phyloP scores from a whole-genome alignment of 2,329 filamentous ascomycete genomes.

The Xylaria sp. region DNA sequence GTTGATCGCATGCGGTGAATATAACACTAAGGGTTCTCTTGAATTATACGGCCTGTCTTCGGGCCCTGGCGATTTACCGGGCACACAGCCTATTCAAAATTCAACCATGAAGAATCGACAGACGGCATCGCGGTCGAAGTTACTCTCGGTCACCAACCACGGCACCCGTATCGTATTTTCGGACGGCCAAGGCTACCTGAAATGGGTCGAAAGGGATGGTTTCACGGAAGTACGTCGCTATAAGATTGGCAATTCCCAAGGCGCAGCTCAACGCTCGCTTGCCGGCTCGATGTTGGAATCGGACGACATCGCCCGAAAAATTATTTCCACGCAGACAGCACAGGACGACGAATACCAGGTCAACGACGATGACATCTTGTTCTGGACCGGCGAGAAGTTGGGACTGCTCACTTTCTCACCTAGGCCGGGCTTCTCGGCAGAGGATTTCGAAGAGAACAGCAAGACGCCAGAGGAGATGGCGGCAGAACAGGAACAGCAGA shows the following conservation, averaged over 20 bases:
- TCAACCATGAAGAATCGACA: slow-evolving; percentile 76
- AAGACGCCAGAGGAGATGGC: slow-evolving; percentile 50
- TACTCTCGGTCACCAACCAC: slow-evolving; percentile 80
- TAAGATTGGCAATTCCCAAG: slow-evolving; percentile 59
- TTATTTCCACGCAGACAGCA: slow-evolving; percentile 63
- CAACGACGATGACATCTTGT: slow-evolving; percentile 70
- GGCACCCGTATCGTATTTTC: slow-evolving; percentile 81
- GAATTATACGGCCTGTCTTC: slow-evolving; percentile 76
- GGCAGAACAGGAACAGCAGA: slow-evolving; percentile 58
- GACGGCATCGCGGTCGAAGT: slow-evolving; percentile 76
- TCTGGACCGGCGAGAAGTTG: slow-evolving; percentile 88
- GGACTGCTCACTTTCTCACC: slow-evolving; percentile 70
- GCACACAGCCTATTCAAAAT: slow-evolving; percentile 43
- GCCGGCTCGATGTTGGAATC: slow-evolving; percentile 56
- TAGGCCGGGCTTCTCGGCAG: slow-evolving; percentile 49
- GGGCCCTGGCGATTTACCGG: slow-evolving; percentile 24
- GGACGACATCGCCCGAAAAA: slow-evolving; percentile 79
- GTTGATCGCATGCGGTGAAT: slow-evolving; percentile 82
- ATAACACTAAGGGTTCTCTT: slow-evolving; percentile 87
- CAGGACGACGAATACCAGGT: slow-evolving; percentile 26
- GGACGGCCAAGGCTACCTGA: slow-evolving; percentile 80
- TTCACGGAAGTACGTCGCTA: slow-evolving; percentile 59
- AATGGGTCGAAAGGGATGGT: slow-evolving; percentile 90
- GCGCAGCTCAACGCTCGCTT: slow-evolving; percentile 48
- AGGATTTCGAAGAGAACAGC: slow-evolving; percentile 54